phyloP scores from a whole-genome alignment of 345 rosid species.

The Bruguiera gymnorhiza region DNA sequence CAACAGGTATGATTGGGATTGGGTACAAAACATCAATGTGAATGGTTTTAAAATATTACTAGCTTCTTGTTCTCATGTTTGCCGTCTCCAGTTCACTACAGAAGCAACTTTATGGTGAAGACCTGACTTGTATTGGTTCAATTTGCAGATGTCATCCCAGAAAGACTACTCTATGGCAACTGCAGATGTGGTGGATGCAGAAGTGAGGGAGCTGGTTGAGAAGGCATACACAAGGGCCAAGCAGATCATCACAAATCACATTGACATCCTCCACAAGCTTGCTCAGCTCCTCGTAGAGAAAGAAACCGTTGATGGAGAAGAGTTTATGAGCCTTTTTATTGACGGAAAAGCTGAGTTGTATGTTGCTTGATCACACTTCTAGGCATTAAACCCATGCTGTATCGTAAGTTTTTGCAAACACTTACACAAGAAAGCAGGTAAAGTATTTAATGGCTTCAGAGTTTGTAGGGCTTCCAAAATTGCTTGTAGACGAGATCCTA shows the following conservation, averaged over 20 bases:
- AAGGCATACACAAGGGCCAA: slow-evolving; percentile 69
- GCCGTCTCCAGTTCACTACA: background rate
- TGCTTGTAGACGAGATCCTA: background rate
- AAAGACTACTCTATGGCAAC: slow-evolving; percentile 99
- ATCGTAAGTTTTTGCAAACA: slow-evolving; percentile 13
- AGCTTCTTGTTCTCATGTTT: background rate
- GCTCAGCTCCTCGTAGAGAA: slow-evolving; percentile 91
- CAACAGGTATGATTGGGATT: slow-evolving; percentile 42
- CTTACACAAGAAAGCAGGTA: background rate
- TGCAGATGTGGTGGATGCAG: slow-evolving; percentile 86
- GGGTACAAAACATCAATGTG: too few species aligned
- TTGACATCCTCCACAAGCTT: slow-evolving; percentile 73
- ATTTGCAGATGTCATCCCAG: slow-evolving; percentile 79
- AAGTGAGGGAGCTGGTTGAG: slow-evolving; percentile 87
- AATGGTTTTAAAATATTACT: too few species aligned
- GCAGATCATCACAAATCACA: slow-evolving; percentile 63
- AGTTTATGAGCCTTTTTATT: slow-evolving; percentile 97
- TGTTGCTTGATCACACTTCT: slow-evolving; percentile 42
- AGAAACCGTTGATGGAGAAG: slow-evolving; percentile 96
- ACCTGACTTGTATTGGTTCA: background rate
- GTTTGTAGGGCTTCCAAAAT: background rate
- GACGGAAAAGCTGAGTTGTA: slow-evolving; percentile 92
- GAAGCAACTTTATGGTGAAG: background rate
- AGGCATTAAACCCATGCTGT: slow-evolving; percentile 18
- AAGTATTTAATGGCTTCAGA: background rate